Evolutionary conservation across 2,329 filamentous ascomycete genomes (phyloP).

Genomic region (Rugonectria rugulosa): DNA sequence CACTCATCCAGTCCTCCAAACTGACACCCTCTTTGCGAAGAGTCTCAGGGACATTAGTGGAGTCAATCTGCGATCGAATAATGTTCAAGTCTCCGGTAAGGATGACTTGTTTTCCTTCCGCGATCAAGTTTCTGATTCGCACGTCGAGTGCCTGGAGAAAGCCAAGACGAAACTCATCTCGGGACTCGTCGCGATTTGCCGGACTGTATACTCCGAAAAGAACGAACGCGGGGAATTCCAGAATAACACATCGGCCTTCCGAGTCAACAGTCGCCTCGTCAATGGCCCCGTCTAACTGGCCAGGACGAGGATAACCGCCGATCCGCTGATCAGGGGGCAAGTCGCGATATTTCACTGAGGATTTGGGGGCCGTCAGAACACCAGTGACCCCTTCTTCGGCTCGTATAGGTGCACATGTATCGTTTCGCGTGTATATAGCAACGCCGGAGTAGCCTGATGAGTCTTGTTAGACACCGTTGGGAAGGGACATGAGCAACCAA

Average conservation of each 20-base stretch:
- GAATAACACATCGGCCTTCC: conserved; percentile 87
- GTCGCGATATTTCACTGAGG: conserved; percentile 74
- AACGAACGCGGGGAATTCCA: conserved; percentile 96
- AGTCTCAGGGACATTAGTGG: conserved; percentile 74
- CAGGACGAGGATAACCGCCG: conserved; percentile 81
- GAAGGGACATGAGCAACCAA: not conserved
- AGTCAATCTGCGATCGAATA: conserved; percentile 72
- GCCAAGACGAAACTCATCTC: conserved; percentile 81
- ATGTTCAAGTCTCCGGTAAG: conserved; percentile 92
- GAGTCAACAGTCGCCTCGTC: conserved; percentile 82
- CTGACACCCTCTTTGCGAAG: conserved; percentile 75
- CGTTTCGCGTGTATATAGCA: conserved; percentile 91
- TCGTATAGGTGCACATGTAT: conserved; percentile 82
- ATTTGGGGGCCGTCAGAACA: conserved; percentile 76
- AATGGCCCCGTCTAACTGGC: conserved; percentile 69
- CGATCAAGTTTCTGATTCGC: conserved; percentile 82
- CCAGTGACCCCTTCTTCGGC: conserved; percentile 96
- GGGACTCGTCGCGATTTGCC: conserved; percentile 83
- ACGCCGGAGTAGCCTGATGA: conserved; percentile 88
- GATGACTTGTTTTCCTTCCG: conserved; percentile 83
- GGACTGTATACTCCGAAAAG: conserved; percentile 93
- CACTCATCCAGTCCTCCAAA: conserved; percentile 74
- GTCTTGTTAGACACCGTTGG: conserved; percentile 2
- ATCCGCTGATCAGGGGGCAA: conserved; percentile 79
- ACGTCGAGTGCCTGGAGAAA: conserved; percentile 84